Conservation (phyloP, 352 stramenopile genomes). For the Pythium aquatile region DNA sequence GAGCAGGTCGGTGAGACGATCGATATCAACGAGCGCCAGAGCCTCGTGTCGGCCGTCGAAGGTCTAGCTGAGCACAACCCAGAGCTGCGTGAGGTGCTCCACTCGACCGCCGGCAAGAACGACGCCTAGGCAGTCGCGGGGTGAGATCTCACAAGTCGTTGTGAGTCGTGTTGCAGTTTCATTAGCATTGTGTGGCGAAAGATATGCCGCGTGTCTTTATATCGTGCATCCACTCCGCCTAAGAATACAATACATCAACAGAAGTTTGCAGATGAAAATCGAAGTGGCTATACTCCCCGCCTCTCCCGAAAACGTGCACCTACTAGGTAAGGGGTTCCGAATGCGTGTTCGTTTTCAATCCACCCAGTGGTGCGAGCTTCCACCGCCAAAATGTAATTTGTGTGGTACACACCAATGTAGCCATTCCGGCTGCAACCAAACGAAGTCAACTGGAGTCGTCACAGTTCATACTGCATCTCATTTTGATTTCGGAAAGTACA, state of each 20-base stretch:
- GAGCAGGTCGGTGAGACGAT: constrained; percentile 26
- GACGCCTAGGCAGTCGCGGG: not conserved
- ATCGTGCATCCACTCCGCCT: not conserved
- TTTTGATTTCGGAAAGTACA: not conserved
- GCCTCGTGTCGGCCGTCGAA: constrained; percentile 11
- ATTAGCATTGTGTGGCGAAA: not conserved
- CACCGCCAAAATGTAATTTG: too few relatives aligned
- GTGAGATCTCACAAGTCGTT: not conserved
- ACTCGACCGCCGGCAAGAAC: constrained; percentile 12
- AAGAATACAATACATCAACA: not conserved
- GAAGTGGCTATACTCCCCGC: too few relatives aligned
- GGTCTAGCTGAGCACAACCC: constrained; percentile 11
- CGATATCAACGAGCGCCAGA: constrained; percentile 11
- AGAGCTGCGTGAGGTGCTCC: constrained; percentile 14
- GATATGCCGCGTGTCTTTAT: not conserved
- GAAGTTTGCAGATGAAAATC: not conserved
- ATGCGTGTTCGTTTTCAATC: too few relatives aligned
- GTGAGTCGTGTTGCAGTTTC: not conserved
- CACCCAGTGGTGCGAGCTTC: too few relatives aligned
- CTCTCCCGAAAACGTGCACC: too few relatives aligned
- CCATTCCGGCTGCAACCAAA: not conserved
- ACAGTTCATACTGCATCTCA: not conserved
- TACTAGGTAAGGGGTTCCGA: too few relatives aligned
- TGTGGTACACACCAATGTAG: constrained; percentile 7
- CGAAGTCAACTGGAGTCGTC: not conserved